Evolutionary conservation across 352 stramenopile species (phyloP).

Genomic region (Thalassiosira delicatula): DNA sequence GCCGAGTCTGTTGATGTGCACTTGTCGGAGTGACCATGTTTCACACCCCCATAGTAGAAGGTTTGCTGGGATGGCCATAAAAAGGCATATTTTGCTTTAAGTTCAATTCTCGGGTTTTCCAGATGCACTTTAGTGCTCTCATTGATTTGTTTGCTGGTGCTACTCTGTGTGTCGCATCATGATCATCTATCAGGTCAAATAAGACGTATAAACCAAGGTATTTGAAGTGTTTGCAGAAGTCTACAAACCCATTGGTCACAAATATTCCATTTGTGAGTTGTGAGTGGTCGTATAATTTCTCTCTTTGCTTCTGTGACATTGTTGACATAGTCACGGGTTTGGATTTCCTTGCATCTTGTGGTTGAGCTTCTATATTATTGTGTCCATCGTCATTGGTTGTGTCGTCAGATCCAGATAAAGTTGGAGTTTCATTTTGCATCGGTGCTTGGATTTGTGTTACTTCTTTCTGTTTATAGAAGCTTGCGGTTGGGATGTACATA

Average conservation of each 20-base stretch:
- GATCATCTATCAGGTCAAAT: no score
- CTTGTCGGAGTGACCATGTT: not conserved
- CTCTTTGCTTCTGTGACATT: not conserved
- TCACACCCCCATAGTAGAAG: not conserved
- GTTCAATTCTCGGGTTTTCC: not conserved
- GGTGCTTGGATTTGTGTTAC: no score
- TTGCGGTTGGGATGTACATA: conserved; percentile 14
- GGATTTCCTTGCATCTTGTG: no score
- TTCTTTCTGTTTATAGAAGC: conserved; percentile 21
- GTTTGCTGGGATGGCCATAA: not conserved
- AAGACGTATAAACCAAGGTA: not conserved
- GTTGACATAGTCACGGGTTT: no score
- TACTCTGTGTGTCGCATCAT: no score
- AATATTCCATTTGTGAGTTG: not conserved
- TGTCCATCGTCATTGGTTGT: no score
- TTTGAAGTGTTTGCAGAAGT: not conserved
- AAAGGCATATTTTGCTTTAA: not conserved
- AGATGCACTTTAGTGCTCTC: not conserved
- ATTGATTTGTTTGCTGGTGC: no score
- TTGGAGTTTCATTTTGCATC: no score
- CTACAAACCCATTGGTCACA: not conserved
- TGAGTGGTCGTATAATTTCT: not conserved
- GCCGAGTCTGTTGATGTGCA: not conserved
- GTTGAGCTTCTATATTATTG: no score
- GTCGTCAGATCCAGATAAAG: no score